Base-by-base conservation (phyloP, 2,329 filamentous ascomycete species). In the Acephala macrosclerotiorum region DNA sequence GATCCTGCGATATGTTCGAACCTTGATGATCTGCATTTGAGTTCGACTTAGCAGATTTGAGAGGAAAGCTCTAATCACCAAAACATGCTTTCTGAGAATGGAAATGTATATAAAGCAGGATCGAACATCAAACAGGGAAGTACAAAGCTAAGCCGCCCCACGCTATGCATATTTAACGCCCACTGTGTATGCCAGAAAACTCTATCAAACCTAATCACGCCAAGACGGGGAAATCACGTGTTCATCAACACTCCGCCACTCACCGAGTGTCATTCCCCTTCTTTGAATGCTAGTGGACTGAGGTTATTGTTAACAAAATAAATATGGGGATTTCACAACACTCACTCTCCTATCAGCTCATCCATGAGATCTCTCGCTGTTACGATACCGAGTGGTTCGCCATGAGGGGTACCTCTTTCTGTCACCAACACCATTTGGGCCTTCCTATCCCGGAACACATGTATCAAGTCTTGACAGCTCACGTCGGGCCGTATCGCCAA, bases 391-490 rank as follows among this genome's bases (percentile, higher is more conserved):
- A 97, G 81, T 6, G 93, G 63, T 22, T 65, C 93, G 55, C 94
- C 95, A 72, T 92, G 88, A 73, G 94, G 89, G 70, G 95, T 91
- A 18, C 94, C 93, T 20, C 79, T 83, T 73, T 97, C 92, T 0
- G 94, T 97, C 2, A 97, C 95, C 33, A 98, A 83, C 0, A 97
- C 94, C 94, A 98, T 96, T 79, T 98, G 94, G 1, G 93, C 96
- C 77, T 97, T 97, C 72, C 95, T 94, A 82, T 98, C 94, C 79
- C 97, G 94, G 82, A 98, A 98, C 79, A 97, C 97, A 81, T 97
- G 97, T 80, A 98, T 92, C 72, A 97, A 97, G 77, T 98, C 95
- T 65, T 97, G 80, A 77, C 95, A 97, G 80, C 94, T 97, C 0
- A 95, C 97, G 76, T 97, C 92, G 0, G 95, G 93, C 9, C 91